A percentile compares a stretch with the other conserved stretches of the same genome.
Conservation (phyloP, 1,139 yeast genomes). For the Geotrichum phurueaensis region DNA sequence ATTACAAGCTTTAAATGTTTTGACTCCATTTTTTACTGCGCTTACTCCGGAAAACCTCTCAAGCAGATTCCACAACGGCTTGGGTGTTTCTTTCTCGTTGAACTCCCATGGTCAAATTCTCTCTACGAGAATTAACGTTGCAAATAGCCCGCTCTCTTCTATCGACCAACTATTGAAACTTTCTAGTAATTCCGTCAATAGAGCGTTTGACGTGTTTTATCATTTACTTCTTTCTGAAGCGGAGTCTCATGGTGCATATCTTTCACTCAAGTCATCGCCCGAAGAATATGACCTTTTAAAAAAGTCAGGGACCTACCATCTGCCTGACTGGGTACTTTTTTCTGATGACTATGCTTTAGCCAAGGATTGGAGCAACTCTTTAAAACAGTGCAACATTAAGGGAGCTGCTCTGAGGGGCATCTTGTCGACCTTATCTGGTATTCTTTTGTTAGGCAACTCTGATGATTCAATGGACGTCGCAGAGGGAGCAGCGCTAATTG, state of each 20-base stretch:
- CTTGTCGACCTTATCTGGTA: conserved; percentile 37
- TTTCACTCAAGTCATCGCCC: conserved; percentile 33
- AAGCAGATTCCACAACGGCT: conserved; percentile 36
- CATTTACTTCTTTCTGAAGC: conserved; percentile 36
- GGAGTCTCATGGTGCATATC: conserved; percentile 29
- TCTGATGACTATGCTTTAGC: conserved; percentile 38
- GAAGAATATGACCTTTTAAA: conserved; percentile 33
- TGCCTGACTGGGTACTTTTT: conserved; percentile 36
- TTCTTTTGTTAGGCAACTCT: conserved; percentile 36
- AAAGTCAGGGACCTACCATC: conserved; percentile 31
- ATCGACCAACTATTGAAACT: conserved; percentile 34
- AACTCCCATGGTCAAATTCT: conserved; percentile 34
- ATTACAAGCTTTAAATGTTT: conserved; percentile 34
- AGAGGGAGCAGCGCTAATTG: conserved; percentile 39
- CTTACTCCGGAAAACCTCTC: conserved; percentile 36
- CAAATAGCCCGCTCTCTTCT: conserved; percentile 31
- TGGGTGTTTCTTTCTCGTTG: conserved; percentile 32
- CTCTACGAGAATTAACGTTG: conserved; percentile 32
- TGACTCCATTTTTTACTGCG: conserved; percentile 39
- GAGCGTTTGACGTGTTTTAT: conserved; percentile 39
- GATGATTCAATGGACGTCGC: conserved; percentile 31
- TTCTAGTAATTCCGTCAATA: conserved; percentile 26
- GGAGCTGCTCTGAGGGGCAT: conserved; percentile 33
- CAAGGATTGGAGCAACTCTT: conserved; percentile 39
- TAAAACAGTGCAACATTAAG: conserved; percentile 34